These are phyloP conservation scores for Roridomyces roridus DNA, from an alignment of 768 basidiomycete genomes.

Conservation along the genomic window DNA sequence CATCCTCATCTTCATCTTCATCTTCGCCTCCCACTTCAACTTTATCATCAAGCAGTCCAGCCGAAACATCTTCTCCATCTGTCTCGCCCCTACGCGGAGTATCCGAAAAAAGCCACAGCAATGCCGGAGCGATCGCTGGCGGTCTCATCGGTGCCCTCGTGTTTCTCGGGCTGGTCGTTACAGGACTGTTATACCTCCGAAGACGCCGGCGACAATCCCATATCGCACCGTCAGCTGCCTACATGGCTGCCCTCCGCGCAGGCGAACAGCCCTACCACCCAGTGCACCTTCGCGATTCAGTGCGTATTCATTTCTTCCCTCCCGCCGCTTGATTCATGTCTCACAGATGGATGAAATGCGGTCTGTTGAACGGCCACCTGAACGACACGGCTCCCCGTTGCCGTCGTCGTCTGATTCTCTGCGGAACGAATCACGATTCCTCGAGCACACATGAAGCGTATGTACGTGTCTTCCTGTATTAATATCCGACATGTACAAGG, in stretches of 20 bases:
- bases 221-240: conserved; percentile 23
- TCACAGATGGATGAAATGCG: not conserved
- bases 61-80: conserved; percentile 33
- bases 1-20: too few species aligned
- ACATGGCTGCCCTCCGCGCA: conserved; percentile 18
- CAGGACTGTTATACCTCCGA: conserved; percentile 13
- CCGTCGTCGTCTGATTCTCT: conserved; percentile 7
- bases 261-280: conserved; percentile 14
- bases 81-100: not conserved
- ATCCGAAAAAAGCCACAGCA: conserved; percentile 13
- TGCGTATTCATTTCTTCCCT: not conserved
- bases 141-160: conserved; percentile 51
- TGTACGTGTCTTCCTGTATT: not conserved
- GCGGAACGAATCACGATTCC: conserved; percentile 16
- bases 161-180: conserved; percentile 33
- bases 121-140: conserved; percentile 53
- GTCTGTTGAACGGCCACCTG: not conserved
- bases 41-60: not conserved
- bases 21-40: too few species aligned
- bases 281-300: conserved; percentile 8
- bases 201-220: conserved; percentile 11
- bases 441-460: conserved; percentile 11
- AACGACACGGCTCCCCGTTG: not conserved
- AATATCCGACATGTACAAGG: too few species aligned
- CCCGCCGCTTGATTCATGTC: not conserved